Evolutionary conservation across 192 early-diverging fungal species (phyloP).

Genomic region (Entomortierella lignicola): DNA sequence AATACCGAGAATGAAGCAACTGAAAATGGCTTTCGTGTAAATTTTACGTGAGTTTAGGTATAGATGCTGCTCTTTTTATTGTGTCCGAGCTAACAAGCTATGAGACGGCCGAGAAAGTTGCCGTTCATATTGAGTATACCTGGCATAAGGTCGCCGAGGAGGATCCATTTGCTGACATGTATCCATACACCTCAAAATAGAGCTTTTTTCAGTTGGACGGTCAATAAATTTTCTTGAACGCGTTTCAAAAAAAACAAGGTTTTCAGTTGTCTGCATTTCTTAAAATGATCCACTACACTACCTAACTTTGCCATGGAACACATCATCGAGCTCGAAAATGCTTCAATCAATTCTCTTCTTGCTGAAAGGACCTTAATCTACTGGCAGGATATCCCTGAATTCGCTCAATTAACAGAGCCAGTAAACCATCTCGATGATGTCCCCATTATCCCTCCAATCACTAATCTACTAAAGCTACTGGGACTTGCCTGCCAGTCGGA

Average conservation of each 20-base stretch:
- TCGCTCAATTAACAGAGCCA: slow-evolving; percentile 23
- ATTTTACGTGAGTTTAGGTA: slow-evolving; percentile 5
- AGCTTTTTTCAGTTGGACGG: too few species aligned
- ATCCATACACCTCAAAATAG: slow-evolving; percentile 37
- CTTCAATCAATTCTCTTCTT: slow-evolving; percentile 19
- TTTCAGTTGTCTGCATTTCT: neutral
- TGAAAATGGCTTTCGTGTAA: neutral
- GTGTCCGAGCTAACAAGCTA: slow-evolving; percentile 23
- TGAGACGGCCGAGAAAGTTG: slow-evolving; percentile 20
- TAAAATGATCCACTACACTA: too few species aligned
- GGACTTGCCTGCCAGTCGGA: slow-evolving; percentile 15
- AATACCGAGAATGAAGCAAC: too few species aligned
- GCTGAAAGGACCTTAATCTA: slow-evolving; percentile 22
- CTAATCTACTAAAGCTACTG: slow-evolving; percentile 17
- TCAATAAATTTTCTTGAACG: too few species aligned
- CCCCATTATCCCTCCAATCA: neutral
- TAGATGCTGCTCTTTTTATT: slow-evolving; percentile 41
- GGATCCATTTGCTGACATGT: slow-evolving; percentile 49
- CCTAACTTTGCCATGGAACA: slow-evolving; percentile 23
- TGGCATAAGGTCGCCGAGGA: slow-evolving; percentile 38
- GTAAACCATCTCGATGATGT: slow-evolving; percentile 6
- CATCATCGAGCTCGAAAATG: slow-evolving; percentile 20
- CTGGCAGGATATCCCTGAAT: slow-evolving; percentile 36
- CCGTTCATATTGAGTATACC: slow-evolving; percentile 39
- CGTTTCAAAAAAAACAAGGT: too few species aligned